phyloP scores from a whole-genome alignment of 1,284 basidiomycete species.

The Meripilus lineatus region DNA sequence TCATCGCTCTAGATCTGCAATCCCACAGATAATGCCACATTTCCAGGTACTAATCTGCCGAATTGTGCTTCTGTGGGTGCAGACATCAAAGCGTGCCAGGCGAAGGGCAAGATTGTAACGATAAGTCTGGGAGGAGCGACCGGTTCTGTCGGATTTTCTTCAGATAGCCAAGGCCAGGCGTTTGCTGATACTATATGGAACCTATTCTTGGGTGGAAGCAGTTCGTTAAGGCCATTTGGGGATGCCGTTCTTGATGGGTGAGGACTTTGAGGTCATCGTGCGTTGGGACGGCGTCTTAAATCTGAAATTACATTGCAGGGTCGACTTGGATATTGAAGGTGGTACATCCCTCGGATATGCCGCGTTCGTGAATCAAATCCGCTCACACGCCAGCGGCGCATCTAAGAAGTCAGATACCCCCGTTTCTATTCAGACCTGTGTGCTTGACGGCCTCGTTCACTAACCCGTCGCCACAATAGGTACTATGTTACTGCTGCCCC shows the following conservation, averaged over 20 bases:
- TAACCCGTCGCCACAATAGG: slow-evolving; percentile 25
- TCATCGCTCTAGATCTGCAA: slow-evolving; percentile 46
- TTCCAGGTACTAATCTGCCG: slow-evolving; percentile 51
- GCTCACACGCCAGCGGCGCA: slow-evolving; percentile 43
- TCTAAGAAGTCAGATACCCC: slow-evolving; percentile 43
- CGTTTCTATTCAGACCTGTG: background rate
- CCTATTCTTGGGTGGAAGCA: slow-evolving; percentile 54
- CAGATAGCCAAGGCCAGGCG: slow-evolving; percentile 44
- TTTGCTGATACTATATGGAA: slow-evolving; percentile 64
- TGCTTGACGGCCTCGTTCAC: background rate
- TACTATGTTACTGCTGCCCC: slow-evolving; percentile 61
- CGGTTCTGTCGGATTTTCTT: slow-evolving; percentile 45
- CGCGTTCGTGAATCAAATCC: slow-evolving; percentile 55
- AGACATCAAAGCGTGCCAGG: slow-evolving; percentile 55
- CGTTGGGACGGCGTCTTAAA: background rate
- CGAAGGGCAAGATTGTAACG: slow-evolving; percentile 59
- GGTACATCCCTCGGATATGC: slow-evolving; percentile 51
- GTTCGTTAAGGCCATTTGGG: slow-evolving; percentile 57
- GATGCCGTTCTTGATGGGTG: slow-evolving; percentile 60
- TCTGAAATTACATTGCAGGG: slow-evolving; percentile 28
- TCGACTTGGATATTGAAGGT: slow-evolving; percentile 65
- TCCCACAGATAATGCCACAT: slow-evolving; percentile 46
- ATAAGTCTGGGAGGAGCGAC: slow-evolving; percentile 28
- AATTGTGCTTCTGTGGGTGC: slow-evolving; percentile 49
- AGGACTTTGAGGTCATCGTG: slow-evolving; percentile 15